Evolutionary conservation across 352 stramenopile species (phyloP).

Genomic region (Phytopythium cucurbitacearum): DNA sequence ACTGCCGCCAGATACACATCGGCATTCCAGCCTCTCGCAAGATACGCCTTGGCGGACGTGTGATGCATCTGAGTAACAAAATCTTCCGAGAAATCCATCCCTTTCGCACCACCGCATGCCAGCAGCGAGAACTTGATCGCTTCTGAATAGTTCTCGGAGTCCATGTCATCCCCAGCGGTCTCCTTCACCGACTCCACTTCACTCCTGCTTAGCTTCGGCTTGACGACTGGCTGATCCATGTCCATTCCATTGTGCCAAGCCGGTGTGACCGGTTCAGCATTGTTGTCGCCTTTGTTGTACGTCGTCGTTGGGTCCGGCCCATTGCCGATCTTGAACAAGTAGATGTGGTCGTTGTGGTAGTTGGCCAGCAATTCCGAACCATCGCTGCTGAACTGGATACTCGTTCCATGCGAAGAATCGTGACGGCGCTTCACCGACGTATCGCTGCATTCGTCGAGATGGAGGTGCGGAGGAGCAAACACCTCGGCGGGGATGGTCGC

Average conservation of each 20-base stretch:
- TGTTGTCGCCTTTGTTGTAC: conserved; percentile 5
- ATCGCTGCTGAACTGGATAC: conserved; percentile 74
- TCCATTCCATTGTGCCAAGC: conserved; percentile 35
- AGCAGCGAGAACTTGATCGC: conserved; percentile 34
- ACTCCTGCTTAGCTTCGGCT: neutral
- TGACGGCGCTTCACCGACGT: conserved; percentile 30
- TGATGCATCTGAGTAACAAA: conserved; percentile 33
- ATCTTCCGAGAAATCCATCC: conserved; percentile 7
- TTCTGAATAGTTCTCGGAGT: conserved; percentile 26
- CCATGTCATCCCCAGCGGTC: neutral
- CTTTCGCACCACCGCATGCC: conserved; percentile 20
- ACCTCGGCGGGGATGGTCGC: conserved; percentile 55
- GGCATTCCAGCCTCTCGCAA: conserved; percentile 56
- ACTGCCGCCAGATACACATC: conserved; percentile 58
- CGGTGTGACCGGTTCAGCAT: conserved; percentile 6
- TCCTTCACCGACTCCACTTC: conserved; percentile 10
- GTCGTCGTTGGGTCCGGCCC: conserved; percentile 8
- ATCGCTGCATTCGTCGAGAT: conserved; percentile 55
- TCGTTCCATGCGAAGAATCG: conserved; percentile 67
- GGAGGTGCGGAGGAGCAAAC: conserved; percentile 73
- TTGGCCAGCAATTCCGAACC: conserved; percentile 67
- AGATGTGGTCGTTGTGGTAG: conserved; percentile 87
- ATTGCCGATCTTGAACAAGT: conserved; percentile 60
- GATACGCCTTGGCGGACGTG: conserved; percentile 57
- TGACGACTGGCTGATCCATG: conserved; percentile 33